Evolutionary conservation across 352 stramenopile genomes (phyloP).

Genomic region (Globisporangium cederbergense): DNA sequence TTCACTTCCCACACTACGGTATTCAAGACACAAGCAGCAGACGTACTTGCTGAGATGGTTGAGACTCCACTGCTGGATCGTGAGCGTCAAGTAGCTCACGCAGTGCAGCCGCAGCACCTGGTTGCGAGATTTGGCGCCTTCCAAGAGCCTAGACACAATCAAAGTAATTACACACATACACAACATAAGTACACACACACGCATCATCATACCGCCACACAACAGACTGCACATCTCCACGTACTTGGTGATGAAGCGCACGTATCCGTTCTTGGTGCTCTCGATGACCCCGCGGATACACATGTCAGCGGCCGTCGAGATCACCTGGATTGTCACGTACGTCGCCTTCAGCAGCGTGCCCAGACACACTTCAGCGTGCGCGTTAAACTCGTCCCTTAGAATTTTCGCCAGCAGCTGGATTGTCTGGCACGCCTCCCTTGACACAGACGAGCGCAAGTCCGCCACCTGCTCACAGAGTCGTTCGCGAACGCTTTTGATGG

Average conservation of each 20-base stretch:
- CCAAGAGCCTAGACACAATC: constrained; percentile 47
- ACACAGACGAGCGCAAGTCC: constrained; percentile 78
- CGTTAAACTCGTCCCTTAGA: constrained; percentile 72
- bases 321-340: constrained; percentile 86
- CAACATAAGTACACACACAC: not conserved
- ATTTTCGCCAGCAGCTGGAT: constrained; percentile 59
- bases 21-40: not conserved
- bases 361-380: constrained; percentile 70
- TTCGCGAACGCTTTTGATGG: constrained; percentile 56
- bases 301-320: constrained; percentile 70
- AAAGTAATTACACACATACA: not conserved
- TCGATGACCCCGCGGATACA: constrained; percentile 75
- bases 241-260: constrained; percentile 70
- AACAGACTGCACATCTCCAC: constrained; percentile 14
- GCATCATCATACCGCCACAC: not conserved
- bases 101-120: constrained; percentile 72
- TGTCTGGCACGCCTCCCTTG: constrained; percentile 67
- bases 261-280: constrained; percentile 72
- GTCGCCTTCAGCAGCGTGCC: constrained; percentile 74
- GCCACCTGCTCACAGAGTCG: constrained; percentile 65
- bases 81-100: constrained; percentile 75
- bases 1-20: not conserved
- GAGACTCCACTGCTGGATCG: constrained; percentile 57
- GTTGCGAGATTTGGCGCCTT: constrained; percentile 70
- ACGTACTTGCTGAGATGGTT: constrained; percentile 73